Evolutionary conservation across 2,329 filamentous ascomycete genomes (phyloP).

Genomic region (Fusarium duplospermum): DNA sequence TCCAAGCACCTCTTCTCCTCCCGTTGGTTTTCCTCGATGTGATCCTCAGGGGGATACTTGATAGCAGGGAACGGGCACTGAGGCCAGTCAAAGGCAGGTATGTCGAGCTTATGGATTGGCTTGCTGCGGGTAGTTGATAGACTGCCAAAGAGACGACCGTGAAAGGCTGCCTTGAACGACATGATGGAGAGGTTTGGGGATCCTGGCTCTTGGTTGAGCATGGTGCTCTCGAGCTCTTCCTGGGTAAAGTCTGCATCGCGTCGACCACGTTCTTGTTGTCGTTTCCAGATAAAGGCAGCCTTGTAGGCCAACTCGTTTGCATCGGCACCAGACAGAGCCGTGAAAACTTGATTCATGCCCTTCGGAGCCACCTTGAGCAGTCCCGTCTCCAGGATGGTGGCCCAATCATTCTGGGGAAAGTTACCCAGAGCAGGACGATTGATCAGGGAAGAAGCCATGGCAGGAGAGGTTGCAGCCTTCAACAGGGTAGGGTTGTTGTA

Average conservation of each 20-base stretch:
- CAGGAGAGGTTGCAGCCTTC: constrained; percentile 75
- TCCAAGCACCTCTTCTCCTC: not conserved
- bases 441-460: constrained; percentile 61
- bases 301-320: constrained; percentile 96
- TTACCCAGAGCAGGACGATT: not conserved
- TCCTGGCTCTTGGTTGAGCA: not conserved
- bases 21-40: constrained; percentile 79
- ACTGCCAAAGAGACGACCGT: not conserved
- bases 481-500: constrained; percentile 87
- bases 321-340: constrained; percentile 86
- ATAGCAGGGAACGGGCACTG: constrained; percentile 85
- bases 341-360: constrained; percentile 90
- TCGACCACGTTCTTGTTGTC: constrained; percentile 78
- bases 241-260: not conserved
- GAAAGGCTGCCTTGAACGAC: not conserved
- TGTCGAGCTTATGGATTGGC: constrained; percentile 93
- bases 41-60: constrained; percentile 85
- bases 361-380: not conserved
- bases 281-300: constrained; percentile 91
- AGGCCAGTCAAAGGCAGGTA: constrained; percentile 94
- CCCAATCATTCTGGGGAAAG: not conserved
- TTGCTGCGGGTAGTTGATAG: constrained; percentile 84
- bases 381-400: not conserved
- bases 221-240: not conserved
- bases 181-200: not conserved